A percentile compares a stretch with the other conserved stretches of the same genome.
Conservation (phyloP, 1,284 basidiomycete species). For the Moniliella sp. region DNA sequence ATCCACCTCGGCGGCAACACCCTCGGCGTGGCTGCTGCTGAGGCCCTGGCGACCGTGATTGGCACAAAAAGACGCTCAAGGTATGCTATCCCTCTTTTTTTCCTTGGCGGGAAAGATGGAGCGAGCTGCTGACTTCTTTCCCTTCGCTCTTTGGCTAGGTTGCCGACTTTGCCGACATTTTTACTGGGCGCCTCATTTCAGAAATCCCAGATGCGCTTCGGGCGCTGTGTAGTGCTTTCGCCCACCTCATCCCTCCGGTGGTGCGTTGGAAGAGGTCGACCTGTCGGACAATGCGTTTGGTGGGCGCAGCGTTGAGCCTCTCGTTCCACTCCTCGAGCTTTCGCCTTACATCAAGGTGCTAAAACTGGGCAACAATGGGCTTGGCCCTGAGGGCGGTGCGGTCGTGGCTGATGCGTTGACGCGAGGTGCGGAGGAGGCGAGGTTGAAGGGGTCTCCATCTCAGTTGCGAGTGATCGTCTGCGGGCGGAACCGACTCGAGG, state of each 20-base stretch:
- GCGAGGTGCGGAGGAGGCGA: slow-evolving; percentile 46
- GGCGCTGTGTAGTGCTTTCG: no score
- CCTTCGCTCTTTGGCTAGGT: slow-evolving; percentile 41
- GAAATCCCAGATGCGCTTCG: slow-evolving; percentile 80
- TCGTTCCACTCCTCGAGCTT: slow-evolving; percentile 51
- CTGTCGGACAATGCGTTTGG: slow-evolving; percentile 93
- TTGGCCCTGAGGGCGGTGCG: slow-evolving; percentile 76
- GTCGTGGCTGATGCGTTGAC: slow-evolving; percentile 69
- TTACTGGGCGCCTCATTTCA: slow-evolving; percentile 80
- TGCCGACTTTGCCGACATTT: slow-evolving; percentile 85
- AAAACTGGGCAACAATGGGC: slow-evolving; percentile 86
- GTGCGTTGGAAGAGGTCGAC: slow-evolving; percentile 63
- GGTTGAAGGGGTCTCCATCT: slow-evolving; percentile 41
- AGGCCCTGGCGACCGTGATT: no score
- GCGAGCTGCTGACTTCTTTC: slow-evolving; percentile 41
- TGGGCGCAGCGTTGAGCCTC: slow-evolving; percentile 76
- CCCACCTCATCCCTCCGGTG: no score
- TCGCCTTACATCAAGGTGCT: slow-evolving; percentile 51
- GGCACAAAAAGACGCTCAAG: no score
- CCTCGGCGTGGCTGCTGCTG: no score
- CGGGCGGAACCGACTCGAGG: slow-evolving; percentile 79
- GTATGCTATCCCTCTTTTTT: no score
- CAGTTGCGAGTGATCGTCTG: slow-evolving; percentile 63
- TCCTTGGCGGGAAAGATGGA: slow-evolving; percentile 71
- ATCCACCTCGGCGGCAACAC: slow-evolving; percentile 87